These are phyloP conservation scores for Gypsophila paniculata DNA, from an alignment of 179 eudicot genomes.

Conservation along the genomic window DNA sequence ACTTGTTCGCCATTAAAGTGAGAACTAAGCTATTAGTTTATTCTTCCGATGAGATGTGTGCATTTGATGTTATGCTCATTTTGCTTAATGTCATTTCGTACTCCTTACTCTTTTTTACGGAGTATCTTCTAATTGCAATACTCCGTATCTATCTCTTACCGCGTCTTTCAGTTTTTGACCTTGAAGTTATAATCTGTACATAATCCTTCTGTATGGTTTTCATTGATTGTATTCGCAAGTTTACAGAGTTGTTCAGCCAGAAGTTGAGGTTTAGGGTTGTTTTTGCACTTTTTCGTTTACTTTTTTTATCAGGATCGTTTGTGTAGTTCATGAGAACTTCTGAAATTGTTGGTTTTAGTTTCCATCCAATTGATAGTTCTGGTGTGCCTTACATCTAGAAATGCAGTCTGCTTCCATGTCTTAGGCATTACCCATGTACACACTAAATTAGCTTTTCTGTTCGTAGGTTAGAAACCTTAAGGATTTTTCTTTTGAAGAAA, in stretches of 20 bases:
- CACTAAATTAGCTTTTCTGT: not conserved
- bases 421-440: not conserved
- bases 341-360: not conserved
- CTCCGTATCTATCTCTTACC: not conserved
- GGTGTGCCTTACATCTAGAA: not conserved
- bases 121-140: not conserved
- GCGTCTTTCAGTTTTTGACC: not conserved
- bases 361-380: not conserved
- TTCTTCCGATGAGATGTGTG: slow-evolving; percentile 5
- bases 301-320: not conserved
- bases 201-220: not conserved
- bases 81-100: not conserved
- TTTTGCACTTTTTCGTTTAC: not conserved
- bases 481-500: too few species aligned
- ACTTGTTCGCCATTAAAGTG: slow-evolving; percentile 97
- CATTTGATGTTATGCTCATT: not conserved
- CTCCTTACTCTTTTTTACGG: not conserved
- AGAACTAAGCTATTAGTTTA: slow-evolving; percentile 16
- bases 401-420: not conserved
- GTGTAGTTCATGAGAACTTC: not conserved
- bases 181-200: not conserved
- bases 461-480: not conserved
- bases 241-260: not conserved
- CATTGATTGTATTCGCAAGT: not conserved
- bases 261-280: not conserved